Percentiles rank a stretch among this genome's conserved stretches.
Evolutionary conservation across 2,329 filamentous ascomycete genomes (phyloP).

Genomic region (Penicillium sp.): DNA sequence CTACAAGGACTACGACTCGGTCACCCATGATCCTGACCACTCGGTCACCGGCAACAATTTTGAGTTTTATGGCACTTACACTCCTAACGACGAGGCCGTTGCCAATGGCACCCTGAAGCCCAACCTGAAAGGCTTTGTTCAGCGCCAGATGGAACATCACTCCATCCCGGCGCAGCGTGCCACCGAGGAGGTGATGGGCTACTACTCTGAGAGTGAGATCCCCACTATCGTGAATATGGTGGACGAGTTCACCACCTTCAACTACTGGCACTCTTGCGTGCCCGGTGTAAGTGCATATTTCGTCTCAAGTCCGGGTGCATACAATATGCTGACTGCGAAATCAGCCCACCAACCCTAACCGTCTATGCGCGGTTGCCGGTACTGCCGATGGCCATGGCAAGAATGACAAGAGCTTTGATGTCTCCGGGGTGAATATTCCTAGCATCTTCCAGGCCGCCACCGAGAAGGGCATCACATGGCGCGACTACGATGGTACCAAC

Average conservation of each 20-base stretch:
- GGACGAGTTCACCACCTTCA: conserved; percentile 43
- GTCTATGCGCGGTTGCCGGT: conserved; percentile 28
- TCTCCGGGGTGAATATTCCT: conserved; percentile 30
- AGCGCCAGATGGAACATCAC: conserved; percentile 37
- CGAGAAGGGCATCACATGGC: conserved; percentile 31
- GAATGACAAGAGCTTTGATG: conserved; percentile 28
- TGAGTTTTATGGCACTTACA: conserved; percentile 41
- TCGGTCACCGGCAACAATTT: conserved; percentile 42
- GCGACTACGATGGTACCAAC: conserved; percentile 34
- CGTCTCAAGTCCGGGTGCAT: no score
- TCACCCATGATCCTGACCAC: conserved; percentile 42
- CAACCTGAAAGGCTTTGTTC: conserved; percentile 36
- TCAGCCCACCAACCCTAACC: conserved; percentile 46
- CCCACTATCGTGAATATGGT: conserved; percentile 40
- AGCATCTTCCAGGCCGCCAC: conserved; percentile 40
- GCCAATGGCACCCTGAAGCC: conserved; percentile 29
- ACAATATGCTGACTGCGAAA: no score
- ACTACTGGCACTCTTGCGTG: conserved; percentile 45
- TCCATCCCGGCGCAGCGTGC: conserved; percentile 29
- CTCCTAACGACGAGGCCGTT: conserved; percentile 37
- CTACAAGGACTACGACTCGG: conserved; percentile 40
- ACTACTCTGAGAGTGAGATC: conserved; percentile 42
- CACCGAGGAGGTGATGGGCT: conserved; percentile 42
- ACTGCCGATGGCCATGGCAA: conserved; percentile 29
- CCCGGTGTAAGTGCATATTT: conserved; percentile 43